Conservation (phyloP, 768 basidiomycete species). For the Leccinum uliginosum region DNA sequence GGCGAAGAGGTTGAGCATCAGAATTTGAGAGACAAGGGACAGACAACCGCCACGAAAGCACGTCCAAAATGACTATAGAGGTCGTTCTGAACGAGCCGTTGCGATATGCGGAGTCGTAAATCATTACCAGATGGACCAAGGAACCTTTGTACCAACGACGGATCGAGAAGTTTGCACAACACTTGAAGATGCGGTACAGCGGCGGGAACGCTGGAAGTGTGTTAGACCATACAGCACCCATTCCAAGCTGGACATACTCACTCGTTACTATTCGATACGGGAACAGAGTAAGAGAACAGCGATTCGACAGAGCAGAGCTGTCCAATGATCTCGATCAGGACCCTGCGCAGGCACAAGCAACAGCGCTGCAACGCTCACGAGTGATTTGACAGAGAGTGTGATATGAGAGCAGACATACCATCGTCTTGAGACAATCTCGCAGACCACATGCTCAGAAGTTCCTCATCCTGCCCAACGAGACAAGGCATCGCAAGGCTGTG, state of each 20-base stretch:
- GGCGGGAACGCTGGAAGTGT: conserved; percentile 40
- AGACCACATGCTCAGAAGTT: conserved; percentile 34
- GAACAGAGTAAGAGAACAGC: conserved; percentile 49
- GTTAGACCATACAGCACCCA: background rate
- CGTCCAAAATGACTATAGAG: conserved; percentile 34
- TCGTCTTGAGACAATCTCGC: conserved; percentile 17
- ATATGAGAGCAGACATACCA: conserved; percentile 8
- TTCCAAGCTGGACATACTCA: conserved; percentile 30
- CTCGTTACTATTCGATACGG: conserved; percentile 45
- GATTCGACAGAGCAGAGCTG: conserved; percentile 52
- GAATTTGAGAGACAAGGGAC: conserved; percentile 22
- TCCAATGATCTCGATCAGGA: conserved; percentile 47
- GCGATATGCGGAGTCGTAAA: conserved; percentile 33
- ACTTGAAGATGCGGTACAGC: conserved; percentile 47
- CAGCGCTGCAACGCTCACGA: conserved; percentile 27
- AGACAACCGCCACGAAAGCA: conserved; percentile 39
- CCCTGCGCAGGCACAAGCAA: conserved; percentile 39
- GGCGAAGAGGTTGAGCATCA: conserved; percentile 22
- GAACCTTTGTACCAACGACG: conserved; percentile 2
- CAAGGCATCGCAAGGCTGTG: conserved; percentile 59
- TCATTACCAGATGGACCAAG: conserved; percentile 31
- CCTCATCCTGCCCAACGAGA: conserved; percentile 47
- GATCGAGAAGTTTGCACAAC: conserved; percentile 44
- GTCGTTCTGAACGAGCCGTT: conserved; percentile 45
- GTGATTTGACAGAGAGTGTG: background rate